Base-by-base conservation (phyloP, 2,329 filamentous ascomycete genomes). In the Aspergillus pseudotamarii region DNA sequence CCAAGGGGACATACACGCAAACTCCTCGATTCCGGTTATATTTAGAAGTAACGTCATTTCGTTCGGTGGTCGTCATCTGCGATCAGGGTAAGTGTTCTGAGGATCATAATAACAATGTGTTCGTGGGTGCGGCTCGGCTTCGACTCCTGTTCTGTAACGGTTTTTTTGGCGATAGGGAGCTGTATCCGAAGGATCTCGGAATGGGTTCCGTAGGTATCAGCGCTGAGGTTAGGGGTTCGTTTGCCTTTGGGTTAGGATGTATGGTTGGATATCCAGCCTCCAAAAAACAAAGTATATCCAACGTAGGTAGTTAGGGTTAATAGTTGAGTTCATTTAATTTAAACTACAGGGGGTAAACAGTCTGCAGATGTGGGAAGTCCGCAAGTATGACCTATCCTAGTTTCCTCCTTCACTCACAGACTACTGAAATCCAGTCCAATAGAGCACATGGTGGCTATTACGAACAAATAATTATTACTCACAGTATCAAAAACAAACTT, bases 321-420 rank as follows among this genome's bases (percentile, higher is more conserved):
- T 34, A 34, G 8, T 53, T 10, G 6, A 34, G 26, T 34, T 41
- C 51, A 36, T 12, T 38, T 28, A 28, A 55, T 26, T 38, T 38
- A 38, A 55, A 34, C 51, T 38, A 55, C 51, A 55, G 51, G 32
- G 32, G 51, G 38, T 4, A 26, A 55, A 36, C 32, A 55, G 34
- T 38, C 51, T 55, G 32, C 32, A 55, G 51, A 26, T 21, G 21
- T 26, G 51, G 32, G 19, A n/a, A 10, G 23, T 16, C 38, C 19
- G 51, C 21, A 55, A 55, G n/a, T 26, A 38, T 55, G 51, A 55
- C 32, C 51, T 55, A 55, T 55, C 51, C 16, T 55, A 55, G 32
- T 23, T 38, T 26, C 51, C 28, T 38, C 34, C 51, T 38, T 26
- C 11, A 19, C 32, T 36, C 51, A 10, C 21, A 19, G 14, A 55